Percentiles rank a stretch among this genome's conserved stretches.
phyloP scores from a whole-genome alignment of 1,284 basidiomycete genomes.

The Neolentinus lepideus region DNA sequence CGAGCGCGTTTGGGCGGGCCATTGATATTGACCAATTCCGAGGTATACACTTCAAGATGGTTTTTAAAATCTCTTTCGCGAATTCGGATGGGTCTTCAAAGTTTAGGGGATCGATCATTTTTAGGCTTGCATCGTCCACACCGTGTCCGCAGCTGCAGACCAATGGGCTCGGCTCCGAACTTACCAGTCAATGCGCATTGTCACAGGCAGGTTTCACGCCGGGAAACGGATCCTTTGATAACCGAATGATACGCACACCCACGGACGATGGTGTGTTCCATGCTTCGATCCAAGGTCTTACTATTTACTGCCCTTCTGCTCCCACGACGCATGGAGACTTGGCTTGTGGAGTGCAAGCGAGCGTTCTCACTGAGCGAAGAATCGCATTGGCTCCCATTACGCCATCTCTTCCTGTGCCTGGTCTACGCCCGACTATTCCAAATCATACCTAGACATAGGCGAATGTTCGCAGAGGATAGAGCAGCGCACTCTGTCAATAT shows the following conservation, averaged over 20 bases:
- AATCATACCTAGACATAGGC: too few species aligned
- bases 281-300: not conserved
- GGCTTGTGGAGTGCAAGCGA: not conserved
- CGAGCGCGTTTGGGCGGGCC: too few species aligned
- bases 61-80: too few species aligned
- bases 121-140: too few species aligned
- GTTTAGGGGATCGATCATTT: too few species aligned
- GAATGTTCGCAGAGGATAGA: too few species aligned
- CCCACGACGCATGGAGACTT: not conserved
- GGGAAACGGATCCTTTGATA: not conserved
- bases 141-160: not conserved
- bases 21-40: too few species aligned
- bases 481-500: too few species aligned
- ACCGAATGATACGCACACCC: not conserved
- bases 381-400: not conserved
- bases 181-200: not conserved
- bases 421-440: too few species aligned
- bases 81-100: too few species aligned
- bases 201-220: not conserved
- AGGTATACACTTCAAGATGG: too few species aligned
- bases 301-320: too few species aligned
- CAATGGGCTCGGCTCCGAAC: not conserved
- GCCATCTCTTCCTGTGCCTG: not conserved
- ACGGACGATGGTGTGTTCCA: not conserved
- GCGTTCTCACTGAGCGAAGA: not conserved